Evolutionary conservation across 352 stramenopile genomes (phyloP).

Genomic region (Pythium apleroticum): DNA sequence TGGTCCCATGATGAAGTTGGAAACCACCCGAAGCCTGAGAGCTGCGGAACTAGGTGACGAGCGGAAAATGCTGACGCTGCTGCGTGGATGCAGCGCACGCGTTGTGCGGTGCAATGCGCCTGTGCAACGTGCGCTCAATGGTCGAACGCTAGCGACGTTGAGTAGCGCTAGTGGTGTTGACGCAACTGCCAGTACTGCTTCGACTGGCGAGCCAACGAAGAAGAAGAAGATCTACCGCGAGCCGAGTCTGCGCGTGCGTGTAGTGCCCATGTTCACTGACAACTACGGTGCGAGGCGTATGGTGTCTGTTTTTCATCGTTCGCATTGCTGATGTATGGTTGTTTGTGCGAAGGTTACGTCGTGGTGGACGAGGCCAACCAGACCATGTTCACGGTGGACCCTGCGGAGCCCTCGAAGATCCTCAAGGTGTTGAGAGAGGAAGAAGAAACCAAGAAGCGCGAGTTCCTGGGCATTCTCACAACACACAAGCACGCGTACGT

Average conservation of each 20-base stretch:
- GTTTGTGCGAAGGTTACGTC: slow-evolving; percentile 52
- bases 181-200: background rate
- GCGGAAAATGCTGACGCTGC: slow-evolving; percentile 1
- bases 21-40: background rate
- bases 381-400: slow-evolving; percentile 82
- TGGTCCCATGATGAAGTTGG: slow-evolving; percentile 18
- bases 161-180: background rate
- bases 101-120: background rate
- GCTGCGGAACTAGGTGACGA: no score
- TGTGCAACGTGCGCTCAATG: background rate
- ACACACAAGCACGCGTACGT: slow-evolving; percentile 92
- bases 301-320: background rate
- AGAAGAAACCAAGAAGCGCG: slow-evolving; percentile 54
- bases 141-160: slow-evolving; percentile 10
- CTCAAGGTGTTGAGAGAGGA: slow-evolving; percentile 70
- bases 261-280: slow-evolving; percentile 81
- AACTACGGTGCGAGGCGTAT: slow-evolving; percentile 60
- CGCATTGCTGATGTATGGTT: background rate
- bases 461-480: slow-evolving; percentile 88
- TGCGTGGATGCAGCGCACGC: background rate
- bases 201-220: slow-evolving; percentile 10
- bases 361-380: slow-evolving; percentile 82
- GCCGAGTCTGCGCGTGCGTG: slow-evolving; percentile 76
- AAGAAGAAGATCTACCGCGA: slow-evolving; percentile 64
- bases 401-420: slow-evolving; percentile 63